Percentiles rank a stretch among this genome's conserved stretches.
phyloP scores from a whole-genome alignment of 208 protist genomes.

The Leishmania mexicana region DNA sequence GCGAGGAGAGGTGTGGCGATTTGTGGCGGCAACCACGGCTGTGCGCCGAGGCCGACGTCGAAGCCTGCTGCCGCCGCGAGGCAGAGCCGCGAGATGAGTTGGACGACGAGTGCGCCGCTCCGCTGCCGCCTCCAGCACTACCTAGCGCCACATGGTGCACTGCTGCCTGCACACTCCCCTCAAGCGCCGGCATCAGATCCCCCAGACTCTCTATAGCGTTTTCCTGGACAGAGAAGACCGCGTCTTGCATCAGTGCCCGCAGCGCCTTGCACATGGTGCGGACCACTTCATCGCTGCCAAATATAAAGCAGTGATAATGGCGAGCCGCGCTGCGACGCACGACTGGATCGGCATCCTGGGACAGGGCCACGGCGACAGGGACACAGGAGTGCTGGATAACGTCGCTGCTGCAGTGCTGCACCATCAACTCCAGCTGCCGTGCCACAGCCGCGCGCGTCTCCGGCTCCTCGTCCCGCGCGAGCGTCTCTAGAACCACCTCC shows the following conservation, averaged over 20 bases:
- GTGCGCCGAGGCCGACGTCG: slow-evolving; percentile 5
- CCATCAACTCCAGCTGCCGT: slow-evolving; percentile 53
- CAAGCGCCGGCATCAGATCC: slow-evolving; percentile 34
- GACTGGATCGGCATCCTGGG: slow-evolving; percentile 50
- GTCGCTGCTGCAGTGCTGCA: slow-evolving; percentile 24
- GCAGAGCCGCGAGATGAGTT: slow-evolving; percentile 19
- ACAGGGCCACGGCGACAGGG: slow-evolving; percentile 45
- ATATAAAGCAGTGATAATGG: slow-evolving; percentile 50
- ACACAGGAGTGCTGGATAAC: slow-evolving; percentile 36
- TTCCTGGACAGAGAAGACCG: slow-evolving; percentile 43
- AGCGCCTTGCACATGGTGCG: slow-evolving; percentile 41
- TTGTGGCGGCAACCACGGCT: slow-evolving; percentile 14
- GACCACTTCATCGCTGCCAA: slow-evolving; percentile 39
- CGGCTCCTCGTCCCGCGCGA: slow-evolving; percentile 67
- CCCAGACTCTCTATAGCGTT: slow-evolving; percentile 47
- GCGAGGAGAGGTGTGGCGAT: slow-evolving; percentile 15
- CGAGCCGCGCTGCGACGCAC: slow-evolving; percentile 59
- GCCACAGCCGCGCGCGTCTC: slow-evolving; percentile 68
- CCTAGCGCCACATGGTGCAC: slow-evolving; percentile 9
- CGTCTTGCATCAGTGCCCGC: slow-evolving; percentile 48
- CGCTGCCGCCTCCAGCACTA: slow-evolving; percentile 1
- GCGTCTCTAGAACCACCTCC: slow-evolving; percentile 38
- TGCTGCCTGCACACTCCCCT: slow-evolving; percentile 19
- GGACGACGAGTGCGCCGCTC: slow-evolving; percentile 2
- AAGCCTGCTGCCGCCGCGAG: slow-evolving; percentile 4